Base-by-base conservation (phyloP, 106 monocot genomes). In the Dendrobium officinale region DNA sequence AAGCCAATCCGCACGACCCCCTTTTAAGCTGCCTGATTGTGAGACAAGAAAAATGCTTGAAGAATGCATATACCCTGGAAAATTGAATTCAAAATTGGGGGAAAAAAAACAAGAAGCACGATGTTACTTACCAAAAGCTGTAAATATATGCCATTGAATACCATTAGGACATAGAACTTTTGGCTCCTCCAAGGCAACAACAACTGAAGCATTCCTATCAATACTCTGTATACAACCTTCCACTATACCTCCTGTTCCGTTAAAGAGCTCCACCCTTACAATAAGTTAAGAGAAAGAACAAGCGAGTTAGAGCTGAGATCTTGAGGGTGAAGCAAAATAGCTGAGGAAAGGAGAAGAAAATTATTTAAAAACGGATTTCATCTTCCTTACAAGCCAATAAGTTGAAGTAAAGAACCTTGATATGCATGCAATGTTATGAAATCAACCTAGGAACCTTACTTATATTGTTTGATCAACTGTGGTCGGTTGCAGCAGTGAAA, bases 1-100 rank as follows among this genome's bases (percentile, higher is more conserved):
- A 73, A 98, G 95, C 98, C 98, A 98, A 88, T 98, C 98, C 40
- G 95, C 89, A 9, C 95, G 85, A 51, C 98, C 98, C 45, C 95
- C 98, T 91, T 98, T 98, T 73, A 95, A 58, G 44, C 89, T 80
- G 55, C 95, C 98, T 98, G 78, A 49, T 82, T 77, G 31, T 31
- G 4, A 48, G 8, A 56, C 58, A 49, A n/a, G 59, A 59, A 11
- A 78, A 66, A 80, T 6, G 31, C 19, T 6, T 73, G 22, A 54
- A 37, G 42, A 4, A 48, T 55, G n/a, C 26, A 75, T 18, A 42
- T 64, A 18, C 16, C 6, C 44, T 5, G 13, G 11, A 42, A 43
- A 43, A 13, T 51, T 75, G 17, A 59, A 66, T 45, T 80, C 16
- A 80, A 73, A 49, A 48, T 7, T 47, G 31, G 31, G 31, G 31